Conservation (phyloP, 768 basidiomycete genomes). For the Suillus alpinus region DNA sequence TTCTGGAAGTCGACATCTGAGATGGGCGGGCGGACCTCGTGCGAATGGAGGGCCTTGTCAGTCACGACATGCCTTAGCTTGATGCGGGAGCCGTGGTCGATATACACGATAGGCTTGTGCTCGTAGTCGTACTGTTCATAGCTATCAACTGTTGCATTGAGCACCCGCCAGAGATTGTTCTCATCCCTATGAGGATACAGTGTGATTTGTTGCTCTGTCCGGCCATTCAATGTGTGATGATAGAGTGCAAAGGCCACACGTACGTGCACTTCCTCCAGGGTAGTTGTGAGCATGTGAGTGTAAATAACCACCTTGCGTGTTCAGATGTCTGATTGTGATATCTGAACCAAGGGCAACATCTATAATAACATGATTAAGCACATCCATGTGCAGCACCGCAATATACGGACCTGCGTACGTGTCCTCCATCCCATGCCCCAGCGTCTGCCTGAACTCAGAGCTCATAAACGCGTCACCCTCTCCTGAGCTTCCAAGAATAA, state of each 20-base stretch:
- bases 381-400: not conserved
- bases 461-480: constrained; percentile 99
- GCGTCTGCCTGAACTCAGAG: constrained; percentile 96
- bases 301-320: constrained; percentile 98
- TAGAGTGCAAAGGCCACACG: constrained; percentile 22
- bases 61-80: constrained; percentile 80
- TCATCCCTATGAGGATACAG: constrained; percentile 97
- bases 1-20: constrained; percentile 99
- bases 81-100: constrained; percentile 67
- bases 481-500: constrained; percentile 83
- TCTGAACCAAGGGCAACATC: constrained; percentile 86
- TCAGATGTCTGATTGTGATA: constrained; percentile 83
- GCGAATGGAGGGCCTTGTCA: constrained; percentile 88
- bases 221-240: not conserved
- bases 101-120: constrained; percentile 52
- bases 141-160: constrained; percentile 62
- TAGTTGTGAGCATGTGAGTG: constrained; percentile 93
- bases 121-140: constrained; percentile 48
- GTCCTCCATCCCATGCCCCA: constrained; percentile 86
- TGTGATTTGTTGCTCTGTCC: constrained; percentile 93
- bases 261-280: constrained; percentile 88
- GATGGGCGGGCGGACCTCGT: constrained; percentile 91
- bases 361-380: constrained; percentile 20
- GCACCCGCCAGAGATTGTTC: constrained; percentile 92
- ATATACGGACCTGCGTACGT: constrained; percentile 79